These are phyloP conservation scores for Giardia duodenalis DNA, from an alignment of 208 protist genomes.

Conservation along the genomic window DNA sequence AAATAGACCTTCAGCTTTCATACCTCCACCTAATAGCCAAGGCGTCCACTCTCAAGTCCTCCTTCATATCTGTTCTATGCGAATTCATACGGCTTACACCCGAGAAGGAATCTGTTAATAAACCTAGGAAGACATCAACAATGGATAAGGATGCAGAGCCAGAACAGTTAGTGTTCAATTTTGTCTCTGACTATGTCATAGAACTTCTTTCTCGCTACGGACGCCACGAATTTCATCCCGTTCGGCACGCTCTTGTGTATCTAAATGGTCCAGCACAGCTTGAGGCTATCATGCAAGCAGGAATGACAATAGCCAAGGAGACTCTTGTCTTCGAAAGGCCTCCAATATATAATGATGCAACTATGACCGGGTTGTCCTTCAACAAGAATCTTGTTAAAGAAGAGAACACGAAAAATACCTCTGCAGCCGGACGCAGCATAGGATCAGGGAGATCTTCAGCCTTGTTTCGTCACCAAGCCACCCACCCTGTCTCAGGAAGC, in stretches of 20 bases:
- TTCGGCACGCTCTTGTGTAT: not conserved
- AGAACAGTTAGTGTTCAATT: not conserved
- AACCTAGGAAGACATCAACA: not conserved
- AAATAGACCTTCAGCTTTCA: not conserved
- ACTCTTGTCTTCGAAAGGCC: not conserved
- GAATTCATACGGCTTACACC: not conserved
- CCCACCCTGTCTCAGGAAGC: no score
- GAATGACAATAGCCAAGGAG: not conserved
- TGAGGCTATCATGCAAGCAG: not conserved
- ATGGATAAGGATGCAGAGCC: not conserved
- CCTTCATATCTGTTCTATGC: not conserved
- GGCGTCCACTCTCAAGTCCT: not conserved
- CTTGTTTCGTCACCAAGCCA: no score
- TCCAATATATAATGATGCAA: not conserved
- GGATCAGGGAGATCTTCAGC: no score
- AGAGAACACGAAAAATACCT: no score
- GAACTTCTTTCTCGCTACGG: not conserved
- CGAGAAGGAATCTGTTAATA: no score
- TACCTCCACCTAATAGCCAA: not conserved
- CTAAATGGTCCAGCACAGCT: not conserved
- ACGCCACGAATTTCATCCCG: not conserved
- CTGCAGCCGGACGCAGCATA: no score
- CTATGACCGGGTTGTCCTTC: not conserved
- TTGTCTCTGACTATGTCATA: not conserved
- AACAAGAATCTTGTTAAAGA: no score